Evolutionary conservation across 169 alveolate genomes (phyloP), one percentile per base, ranked within the genome.

Genomic region (Eimeria necatrix): DNA sequence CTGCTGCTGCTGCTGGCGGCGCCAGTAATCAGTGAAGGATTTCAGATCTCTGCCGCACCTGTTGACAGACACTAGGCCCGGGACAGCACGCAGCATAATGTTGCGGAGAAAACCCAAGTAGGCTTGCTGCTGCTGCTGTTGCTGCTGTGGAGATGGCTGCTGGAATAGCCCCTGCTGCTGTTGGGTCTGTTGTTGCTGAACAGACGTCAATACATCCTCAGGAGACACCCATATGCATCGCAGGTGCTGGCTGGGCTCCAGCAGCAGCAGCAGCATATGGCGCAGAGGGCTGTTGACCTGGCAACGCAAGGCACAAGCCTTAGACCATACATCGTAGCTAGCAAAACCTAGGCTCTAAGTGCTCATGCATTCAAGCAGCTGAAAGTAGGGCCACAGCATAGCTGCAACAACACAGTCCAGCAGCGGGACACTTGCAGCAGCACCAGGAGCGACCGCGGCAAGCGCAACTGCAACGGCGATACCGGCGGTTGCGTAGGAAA

Each of bases 151-250:
- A 7, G 49, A 20, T 76, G 86, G n/a, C 60, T 76, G 64, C 61
- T 76, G 86, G 46, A 60, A 60, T 1, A 76, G 86, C 64, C 41
- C 64, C 90, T 7, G 90, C 53, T 81, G 73, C 71, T 81, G 90
- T 51, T 81, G 90, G 52, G 71, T 41, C 26, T 81, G 90, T 70
- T 81, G 90, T 78, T 84, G 92, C 49, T 59, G 64, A 22, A 24
- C 78, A 12, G 73, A 84, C 60, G 92, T 84, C 61, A 84, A 26
- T 78, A 84, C 92, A 70, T 84, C 92, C 92, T 84, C 92, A 20
- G 92, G 92, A 9, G 92, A 78, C 26, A 84, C 92, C 92, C 92
- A 84, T 56, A 60, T 84, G 92, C 92, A 84, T 32, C 92, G 92
- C 64, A 84, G 41, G 49, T 26, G 48, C 61, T 84, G 92, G 6